Conservation (phyloP, 2,329 filamentous ascomycete genomes). For the Talaromyces piceae region DNA sequence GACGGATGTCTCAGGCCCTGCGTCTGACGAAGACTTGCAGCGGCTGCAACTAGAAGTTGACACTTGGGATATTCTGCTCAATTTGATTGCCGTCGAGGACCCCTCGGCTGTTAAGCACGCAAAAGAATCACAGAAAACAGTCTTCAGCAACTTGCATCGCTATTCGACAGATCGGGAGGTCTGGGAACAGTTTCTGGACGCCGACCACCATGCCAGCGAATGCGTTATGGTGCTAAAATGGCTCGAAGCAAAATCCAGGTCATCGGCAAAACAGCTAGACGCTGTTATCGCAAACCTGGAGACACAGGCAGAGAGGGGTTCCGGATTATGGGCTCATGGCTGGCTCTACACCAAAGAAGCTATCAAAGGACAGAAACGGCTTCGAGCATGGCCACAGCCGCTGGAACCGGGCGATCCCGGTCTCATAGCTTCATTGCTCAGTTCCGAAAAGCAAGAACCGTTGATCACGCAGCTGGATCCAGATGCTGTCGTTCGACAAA, state of each 20-base stretch:
- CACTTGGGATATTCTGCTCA: constrained; percentile 79
- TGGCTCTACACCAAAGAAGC: constrained; percentile 87
- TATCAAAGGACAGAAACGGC: constrained; percentile 82
- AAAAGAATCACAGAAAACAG: constrained; percentile 32
- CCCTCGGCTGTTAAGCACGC: constrained; percentile 35
- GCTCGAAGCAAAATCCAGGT: constrained; percentile 69
- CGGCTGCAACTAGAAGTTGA: constrained; percentile 76
- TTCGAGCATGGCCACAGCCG: constrained; percentile 59
- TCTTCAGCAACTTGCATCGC: constrained; percentile 39
- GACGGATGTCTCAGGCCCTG: constrained; percentile 14
- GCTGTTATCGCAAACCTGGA: constrained; percentile 69
- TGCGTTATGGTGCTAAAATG: constrained; percentile 75
- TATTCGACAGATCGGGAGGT: constrained; percentile 56
- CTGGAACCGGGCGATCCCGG: constrained; percentile 56
- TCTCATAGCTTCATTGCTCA: constrained; percentile 50
- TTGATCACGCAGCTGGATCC: constrained; percentile 86
- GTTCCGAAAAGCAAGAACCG: constrained; percentile 52
- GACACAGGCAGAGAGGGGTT: constrained; percentile 64
- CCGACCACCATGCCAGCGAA: constrained; percentile 67
- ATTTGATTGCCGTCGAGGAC: constrained; percentile 66
- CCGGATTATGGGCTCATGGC: constrained; percentile 73
- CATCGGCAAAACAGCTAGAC: constrained; percentile 62
- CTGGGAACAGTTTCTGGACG: constrained; percentile 67
- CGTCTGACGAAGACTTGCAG: constrained; percentile 32
- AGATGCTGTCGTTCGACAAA: constrained; percentile 76